Conservation (phyloP, 1,139 yeast genomes). For the Casaregolazyma suthepensis region DNA sequence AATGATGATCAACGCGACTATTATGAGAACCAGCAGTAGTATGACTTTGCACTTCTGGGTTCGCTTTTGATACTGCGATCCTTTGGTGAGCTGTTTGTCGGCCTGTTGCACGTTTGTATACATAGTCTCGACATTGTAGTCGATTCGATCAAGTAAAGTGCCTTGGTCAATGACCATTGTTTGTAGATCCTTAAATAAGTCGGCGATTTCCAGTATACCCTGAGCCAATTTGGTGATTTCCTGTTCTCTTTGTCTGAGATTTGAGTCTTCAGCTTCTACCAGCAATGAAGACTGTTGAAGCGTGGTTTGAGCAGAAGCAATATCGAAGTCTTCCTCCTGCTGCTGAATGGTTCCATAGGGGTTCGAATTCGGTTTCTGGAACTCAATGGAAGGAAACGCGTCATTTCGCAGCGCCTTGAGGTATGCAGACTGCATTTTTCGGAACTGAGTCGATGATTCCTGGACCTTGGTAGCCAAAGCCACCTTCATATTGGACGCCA, state of each 20-base stretch:
- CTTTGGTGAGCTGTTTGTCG: constrained; percentile 68
- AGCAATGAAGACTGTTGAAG: constrained; percentile 32
- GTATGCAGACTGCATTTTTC: constrained; percentile 85
- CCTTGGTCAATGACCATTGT: constrained; percentile 93
- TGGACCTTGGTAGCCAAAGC: constrained; percentile 83
- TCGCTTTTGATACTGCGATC: constrained; percentile 75
- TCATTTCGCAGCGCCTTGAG: constrained; percentile 49
- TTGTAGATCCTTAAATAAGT: constrained; percentile 91
- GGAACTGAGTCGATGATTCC: constrained; percentile 63
- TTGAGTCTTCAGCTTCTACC: constrained; percentile 25
- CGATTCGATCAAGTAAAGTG: constrained; percentile 84
- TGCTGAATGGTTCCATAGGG: constrained; percentile 17
- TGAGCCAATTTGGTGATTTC: constrained; percentile 89
- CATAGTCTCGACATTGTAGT: constrained; percentile 78
- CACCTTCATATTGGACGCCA: constrained; percentile 76
- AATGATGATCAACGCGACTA: constrained; percentile 63
- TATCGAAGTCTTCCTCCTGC: constrained; percentile 36
- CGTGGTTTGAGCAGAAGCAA: constrained; percentile 38
- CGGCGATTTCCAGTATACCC: constrained; percentile 88
- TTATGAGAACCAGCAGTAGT: constrained; percentile 61
- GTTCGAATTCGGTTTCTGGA: constrained; percentile 2
- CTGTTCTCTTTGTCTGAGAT: constrained; percentile 68
- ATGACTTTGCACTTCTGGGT: constrained; percentile 90
- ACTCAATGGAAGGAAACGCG: constrained; percentile 13
- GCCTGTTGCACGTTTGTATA: constrained; percentile 71